Conservation (phyloP, 768 basidiomycete species). For the Tremella mesenterica region DNA sequence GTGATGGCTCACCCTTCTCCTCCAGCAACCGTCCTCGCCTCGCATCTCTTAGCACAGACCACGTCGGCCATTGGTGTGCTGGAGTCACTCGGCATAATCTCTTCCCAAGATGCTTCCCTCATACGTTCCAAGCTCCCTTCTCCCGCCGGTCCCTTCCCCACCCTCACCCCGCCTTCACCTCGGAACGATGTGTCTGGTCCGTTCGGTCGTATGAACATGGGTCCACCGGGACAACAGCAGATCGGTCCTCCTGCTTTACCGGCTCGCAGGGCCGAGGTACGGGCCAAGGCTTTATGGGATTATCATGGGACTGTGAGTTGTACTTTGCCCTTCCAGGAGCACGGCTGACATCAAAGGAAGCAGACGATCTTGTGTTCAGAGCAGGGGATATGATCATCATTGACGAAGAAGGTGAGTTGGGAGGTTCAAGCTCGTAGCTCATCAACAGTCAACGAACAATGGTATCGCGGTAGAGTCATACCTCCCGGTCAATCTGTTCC, state of each 20-base stretch:
- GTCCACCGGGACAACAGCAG: background rate
- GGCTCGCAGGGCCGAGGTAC: background rate
- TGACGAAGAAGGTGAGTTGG: conserved; percentile 51
- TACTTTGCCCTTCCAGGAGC: background rate
- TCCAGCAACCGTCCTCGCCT: conserved; percentile 9
- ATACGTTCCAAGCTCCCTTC: conserved; percentile 33
- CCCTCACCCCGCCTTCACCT: conserved; percentile 7
- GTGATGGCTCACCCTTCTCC: background rate
- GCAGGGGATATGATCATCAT: conserved; percentile 68
- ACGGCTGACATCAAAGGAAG: conserved; percentile 51
- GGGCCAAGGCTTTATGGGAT: conserved; percentile 32
- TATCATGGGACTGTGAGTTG: conserved; percentile 30
- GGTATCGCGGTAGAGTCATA: conserved; percentile 58
- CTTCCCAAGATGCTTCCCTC: conserved; percentile 21
- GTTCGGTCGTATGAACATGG: conserved; percentile 8
- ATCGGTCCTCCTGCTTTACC: conserved; percentile 2
- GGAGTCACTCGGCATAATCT: conserved; percentile 25
- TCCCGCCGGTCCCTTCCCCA: conserved; percentile 34
- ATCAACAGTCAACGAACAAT: conserved; percentile 55
- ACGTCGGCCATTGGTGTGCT: conserved; percentile 24
- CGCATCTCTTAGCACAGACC: conserved; percentile 34
- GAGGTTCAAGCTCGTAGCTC: conserved; percentile 58
- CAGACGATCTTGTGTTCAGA: conserved; percentile 66
- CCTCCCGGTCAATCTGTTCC: conserved; percentile 26
- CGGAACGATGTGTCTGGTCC: conserved; percentile 5